Evolutionary conservation across 768 basidiomycete species (phyloP).

Genomic region (Kwoniella shandongensis): DNA sequence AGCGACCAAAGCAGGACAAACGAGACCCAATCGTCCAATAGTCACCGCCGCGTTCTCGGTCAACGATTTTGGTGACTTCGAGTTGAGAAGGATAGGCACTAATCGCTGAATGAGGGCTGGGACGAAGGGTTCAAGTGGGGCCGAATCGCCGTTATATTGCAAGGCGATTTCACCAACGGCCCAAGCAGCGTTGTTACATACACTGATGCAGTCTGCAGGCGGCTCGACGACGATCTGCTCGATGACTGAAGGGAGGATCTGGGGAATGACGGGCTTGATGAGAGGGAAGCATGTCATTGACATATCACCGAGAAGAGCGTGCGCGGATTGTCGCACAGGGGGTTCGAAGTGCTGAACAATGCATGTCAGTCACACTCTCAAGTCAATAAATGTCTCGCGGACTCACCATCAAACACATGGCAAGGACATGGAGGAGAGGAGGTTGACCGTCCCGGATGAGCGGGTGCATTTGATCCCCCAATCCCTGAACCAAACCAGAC

Average conservation of each 20-base stretch:
- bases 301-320: slow-evolving; percentile 96
- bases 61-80: slow-evolving; percentile 87
- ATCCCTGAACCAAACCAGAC: slow-evolving; percentile 91
- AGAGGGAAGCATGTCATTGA: slow-evolving; percentile 92
- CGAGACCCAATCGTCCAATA: slow-evolving; percentile 91
- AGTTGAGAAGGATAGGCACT: slow-evolving; percentile 87
- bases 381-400: neutral
- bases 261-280: slow-evolving; percentile 78
- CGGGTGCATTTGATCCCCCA: slow-evolving; percentile 73
- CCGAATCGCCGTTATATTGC: slow-evolving; percentile 60
- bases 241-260: slow-evolving; percentile 86
- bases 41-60: slow-evolving; percentile 99
- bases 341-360: slow-evolving; percentile 75
- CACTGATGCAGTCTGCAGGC: slow-evolving; percentile 88
- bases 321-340: slow-evolving; percentile 90
- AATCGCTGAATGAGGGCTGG: slow-evolving; percentile 79
- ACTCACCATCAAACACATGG: slow-evolving; percentile 74
- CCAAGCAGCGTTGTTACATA: slow-evolving; percentile 99
- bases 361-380: neutral
- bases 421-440: slow-evolving; percentile 74
- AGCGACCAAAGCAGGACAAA: slow-evolving; percentile 84
- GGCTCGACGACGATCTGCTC: slow-evolving; percentile 89
- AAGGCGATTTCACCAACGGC: slow-evolving; percentile 98
- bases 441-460: slow-evolving; percentile 71
- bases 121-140: slow-evolving; percentile 76